These are phyloP conservation scores for Colletotrichum viniferum DNA, from an alignment of 2,329 filamentous ascomycete species.

Conservation along the genomic window DNA sequence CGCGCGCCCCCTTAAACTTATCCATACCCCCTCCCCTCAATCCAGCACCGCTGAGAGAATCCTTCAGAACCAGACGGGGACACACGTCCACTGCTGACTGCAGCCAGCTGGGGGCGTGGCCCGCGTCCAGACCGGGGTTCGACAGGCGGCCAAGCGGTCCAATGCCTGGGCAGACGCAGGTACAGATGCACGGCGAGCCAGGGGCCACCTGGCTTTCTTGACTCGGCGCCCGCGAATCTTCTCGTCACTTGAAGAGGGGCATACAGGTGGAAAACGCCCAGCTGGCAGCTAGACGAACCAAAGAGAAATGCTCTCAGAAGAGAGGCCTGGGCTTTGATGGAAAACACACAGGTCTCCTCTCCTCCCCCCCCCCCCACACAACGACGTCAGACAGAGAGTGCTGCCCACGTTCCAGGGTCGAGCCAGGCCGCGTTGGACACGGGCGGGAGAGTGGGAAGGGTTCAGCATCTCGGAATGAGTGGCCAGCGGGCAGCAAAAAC, in stretches of 20 bases:
- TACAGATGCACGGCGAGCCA: conserved; percentile 3
- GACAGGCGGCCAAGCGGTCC: background rate
- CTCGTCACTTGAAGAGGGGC: background rate
- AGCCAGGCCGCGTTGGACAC: background rate
- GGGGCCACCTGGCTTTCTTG: background rate
- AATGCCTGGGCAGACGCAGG: conserved; percentile 9
- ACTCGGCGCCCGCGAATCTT: background rate
- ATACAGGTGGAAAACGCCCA: background rate
- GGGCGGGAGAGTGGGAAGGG: background rate
- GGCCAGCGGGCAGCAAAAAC: background rate
- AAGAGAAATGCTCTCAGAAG: background rate
- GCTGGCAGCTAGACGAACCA: background rate
- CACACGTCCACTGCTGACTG: background rate
- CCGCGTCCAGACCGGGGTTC: background rate
- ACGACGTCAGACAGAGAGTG: conserved; percentile 11
- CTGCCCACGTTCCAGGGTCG: background rate
- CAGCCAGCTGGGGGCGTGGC: background rate
- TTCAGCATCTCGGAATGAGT: background rate
- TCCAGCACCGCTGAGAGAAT: background rate
- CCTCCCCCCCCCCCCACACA: background rate
- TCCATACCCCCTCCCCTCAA: background rate
- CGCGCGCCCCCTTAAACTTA: background rate
- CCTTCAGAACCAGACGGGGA: background rate
- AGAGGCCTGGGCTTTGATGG: background rate
- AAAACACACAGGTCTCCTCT: background rate